phyloP scores from a whole-genome alignment of 2,329 filamentous ascomycete species.

The Magnaporthales sp. region DNA sequence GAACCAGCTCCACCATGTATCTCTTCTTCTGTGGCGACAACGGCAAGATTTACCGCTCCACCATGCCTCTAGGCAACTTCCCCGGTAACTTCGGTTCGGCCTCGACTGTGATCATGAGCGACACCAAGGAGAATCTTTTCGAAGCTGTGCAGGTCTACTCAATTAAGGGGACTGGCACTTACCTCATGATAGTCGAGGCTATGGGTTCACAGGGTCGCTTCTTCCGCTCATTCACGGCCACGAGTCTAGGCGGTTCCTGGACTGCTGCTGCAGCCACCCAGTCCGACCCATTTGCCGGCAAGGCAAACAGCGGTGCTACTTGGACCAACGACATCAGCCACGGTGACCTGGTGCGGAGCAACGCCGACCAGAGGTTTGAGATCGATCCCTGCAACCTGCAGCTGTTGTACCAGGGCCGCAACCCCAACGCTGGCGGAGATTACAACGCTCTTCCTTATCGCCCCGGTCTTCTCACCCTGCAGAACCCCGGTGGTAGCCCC shows the following conservation, averaged over 20 bases:
- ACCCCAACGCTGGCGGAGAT: conserved; percentile 28
- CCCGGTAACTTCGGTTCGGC: conserved; percentile 48
- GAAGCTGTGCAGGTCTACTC: conserved; percentile 61
- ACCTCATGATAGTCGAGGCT: conserved; percentile 61
- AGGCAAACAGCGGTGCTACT: conserved; percentile 54
- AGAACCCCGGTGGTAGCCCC: background rate
- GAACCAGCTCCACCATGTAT: conserved; percentile 42
- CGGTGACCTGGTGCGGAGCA: conserved; percentile 50
- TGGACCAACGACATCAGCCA: conserved; percentile 63
- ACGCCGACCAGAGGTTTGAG: conserved; percentile 52
- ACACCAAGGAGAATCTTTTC: conserved; percentile 48
- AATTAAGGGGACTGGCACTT: conserved; percentile 41
- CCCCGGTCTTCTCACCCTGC: conserved; percentile 35
- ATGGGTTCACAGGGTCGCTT: conserved; percentile 49
- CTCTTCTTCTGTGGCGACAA: conserved; percentile 62
- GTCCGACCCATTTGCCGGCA: conserved; percentile 53
- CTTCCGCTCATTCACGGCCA: conserved; percentile 59
- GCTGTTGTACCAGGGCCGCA: conserved; percentile 53
- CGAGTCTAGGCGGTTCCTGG: conserved; percentile 47
- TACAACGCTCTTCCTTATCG: conserved; percentile 46
- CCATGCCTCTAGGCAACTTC: conserved; percentile 55
- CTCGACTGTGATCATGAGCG: conserved; percentile 40
- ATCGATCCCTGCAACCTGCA: conserved; percentile 57
- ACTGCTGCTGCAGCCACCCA: conserved; percentile 47
- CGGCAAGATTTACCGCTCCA: conserved; percentile 55